Evolutionary conservation across 1,284 basidiomycete species (phyloP).

Genomic region (Anthracocystis setariae): DNA sequence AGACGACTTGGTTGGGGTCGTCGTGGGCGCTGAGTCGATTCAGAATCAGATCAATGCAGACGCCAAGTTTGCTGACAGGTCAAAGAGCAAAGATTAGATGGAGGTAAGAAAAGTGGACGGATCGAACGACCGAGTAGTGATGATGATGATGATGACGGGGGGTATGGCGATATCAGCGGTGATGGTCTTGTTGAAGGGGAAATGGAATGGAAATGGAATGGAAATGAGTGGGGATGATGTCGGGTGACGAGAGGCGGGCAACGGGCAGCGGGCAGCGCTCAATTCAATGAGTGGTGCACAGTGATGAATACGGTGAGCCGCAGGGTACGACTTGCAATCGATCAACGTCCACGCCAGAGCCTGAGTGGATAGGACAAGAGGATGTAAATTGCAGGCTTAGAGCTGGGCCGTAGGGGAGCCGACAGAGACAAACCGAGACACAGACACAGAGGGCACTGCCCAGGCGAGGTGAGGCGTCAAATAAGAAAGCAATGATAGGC

Average conservation of each 20-base stretch:
- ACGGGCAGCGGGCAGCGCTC: too few species aligned
- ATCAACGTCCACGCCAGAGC: slow-evolving; percentile 13
- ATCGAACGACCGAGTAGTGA: neutral
- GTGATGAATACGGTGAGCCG: neutral
- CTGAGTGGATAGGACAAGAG: slow-evolving; percentile 15
- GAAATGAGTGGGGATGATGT: slow-evolving; percentile 11
- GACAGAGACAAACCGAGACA: neutral
- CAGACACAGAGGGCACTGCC: neutral
- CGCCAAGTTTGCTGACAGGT: neutral
- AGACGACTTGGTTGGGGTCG: neutral
- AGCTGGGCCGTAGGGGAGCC: neutral
- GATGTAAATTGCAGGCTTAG: neutral
- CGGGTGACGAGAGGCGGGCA: slow-evolving; percentile 25
- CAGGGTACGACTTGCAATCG: slow-evolving; percentile 6
- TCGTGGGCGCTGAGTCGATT: neutral
- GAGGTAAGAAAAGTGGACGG: neutral
- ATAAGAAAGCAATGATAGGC: too few species aligned
- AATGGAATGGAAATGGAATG: neutral
- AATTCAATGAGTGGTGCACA: slow-evolving; percentile 11
- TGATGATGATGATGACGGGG: slow-evolving; percentile 2
- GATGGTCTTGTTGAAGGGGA: too few species aligned
- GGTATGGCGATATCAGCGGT: neutral
- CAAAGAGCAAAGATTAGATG: neutral
- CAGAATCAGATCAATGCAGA: neutral
- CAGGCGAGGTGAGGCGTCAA: neutral